Evolutionary conservation across 2,329 filamentous ascomycete genomes (phyloP), one percentile per base, ranked within the genome.

Genomic region (Dactylonectria macrodidyma): DNA sequence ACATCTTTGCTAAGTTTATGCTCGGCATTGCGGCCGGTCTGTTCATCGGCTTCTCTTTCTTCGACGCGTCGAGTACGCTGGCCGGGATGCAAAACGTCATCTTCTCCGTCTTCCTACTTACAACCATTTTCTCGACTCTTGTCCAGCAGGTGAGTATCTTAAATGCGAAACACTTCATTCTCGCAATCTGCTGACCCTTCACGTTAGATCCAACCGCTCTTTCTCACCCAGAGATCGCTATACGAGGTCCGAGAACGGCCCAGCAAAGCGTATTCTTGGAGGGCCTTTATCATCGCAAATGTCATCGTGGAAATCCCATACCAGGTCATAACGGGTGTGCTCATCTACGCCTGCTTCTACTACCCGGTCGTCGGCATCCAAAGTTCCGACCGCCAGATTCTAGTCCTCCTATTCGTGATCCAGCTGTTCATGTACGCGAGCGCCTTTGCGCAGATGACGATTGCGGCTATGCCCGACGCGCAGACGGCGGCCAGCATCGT

Each of bases 231-330:
- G 74, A 88, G 93, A 19, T 86, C 90, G 1, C 84, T 95, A 0
- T 95, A 95, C 79, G 93, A 95, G 79, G 92, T 92, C 5, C 91
- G 92, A 55, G 93, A 95, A 79, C 88, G 92, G 1, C 92, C 92
- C 0, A 89, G 87, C 78, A 93, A 93, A 75, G 85, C 90, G 0
- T 95, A 95, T 81, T 93, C 90, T 0, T 95, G 92, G 92, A 86
- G 89, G 71, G 90, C 87, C 1, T 94, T 95, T 80, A 87, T 95
- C 78, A 81, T 92, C 3, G 88, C 91, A 75, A 93, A 93, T 76
- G 88, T 94, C 61, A 60, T 92, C 3, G 91, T 93, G 56, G 93
- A 95, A 77, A 84, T 94, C 1, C 92, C 92, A 0, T 95, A 90
- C 83, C 90, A 94, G 76, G 84, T 90, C 41, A 62, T 93, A 10